A percentile compares a stretch with the other conserved stretches of the same genome.
Evolutionary conservation across 2,329 filamentous ascomycete genomes (phyloP).

Genomic region (Lasiodiplodia sp.): DNA sequence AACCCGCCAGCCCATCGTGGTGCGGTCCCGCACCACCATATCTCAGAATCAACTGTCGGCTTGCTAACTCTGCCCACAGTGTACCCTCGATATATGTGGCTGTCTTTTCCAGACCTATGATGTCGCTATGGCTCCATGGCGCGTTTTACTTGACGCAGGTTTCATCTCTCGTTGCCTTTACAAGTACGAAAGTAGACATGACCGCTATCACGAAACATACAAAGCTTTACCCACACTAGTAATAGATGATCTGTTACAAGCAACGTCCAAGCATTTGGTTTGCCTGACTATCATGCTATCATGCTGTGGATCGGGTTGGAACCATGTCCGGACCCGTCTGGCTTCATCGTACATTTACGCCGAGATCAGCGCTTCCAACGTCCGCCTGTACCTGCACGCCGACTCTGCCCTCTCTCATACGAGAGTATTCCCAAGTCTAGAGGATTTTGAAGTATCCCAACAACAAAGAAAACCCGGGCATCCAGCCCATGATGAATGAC

Average conservation of each 20-base stretch:
- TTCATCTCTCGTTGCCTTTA: background rate
- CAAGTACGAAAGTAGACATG: background rate
- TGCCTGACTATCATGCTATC: background rate
- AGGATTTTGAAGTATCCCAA: background rate
- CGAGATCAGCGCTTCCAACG: background rate
- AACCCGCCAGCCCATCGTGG: background rate
- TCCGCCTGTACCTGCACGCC: background rate
- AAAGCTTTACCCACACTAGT: too few species aligned
- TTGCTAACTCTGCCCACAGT: too few species aligned
- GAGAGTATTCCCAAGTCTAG: slow-evolving; percentile 13
- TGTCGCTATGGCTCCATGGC: background rate
- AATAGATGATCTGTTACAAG: background rate
- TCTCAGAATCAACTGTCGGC: too few species aligned
- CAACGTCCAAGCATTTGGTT: background rate
- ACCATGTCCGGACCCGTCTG: background rate
- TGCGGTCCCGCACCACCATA: background rate
- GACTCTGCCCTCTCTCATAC: background rate
- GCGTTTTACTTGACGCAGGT: background rate
- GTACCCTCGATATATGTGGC: background rate
- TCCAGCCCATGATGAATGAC: background rate
- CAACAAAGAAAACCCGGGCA: background rate
- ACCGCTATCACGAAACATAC: too few species aligned
- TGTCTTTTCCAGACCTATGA: background rate
- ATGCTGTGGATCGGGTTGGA: background rate
- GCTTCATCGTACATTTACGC: background rate